phyloP scores from a whole-genome alignment of 345 rosid species.

The Balakata baccata region DNA sequence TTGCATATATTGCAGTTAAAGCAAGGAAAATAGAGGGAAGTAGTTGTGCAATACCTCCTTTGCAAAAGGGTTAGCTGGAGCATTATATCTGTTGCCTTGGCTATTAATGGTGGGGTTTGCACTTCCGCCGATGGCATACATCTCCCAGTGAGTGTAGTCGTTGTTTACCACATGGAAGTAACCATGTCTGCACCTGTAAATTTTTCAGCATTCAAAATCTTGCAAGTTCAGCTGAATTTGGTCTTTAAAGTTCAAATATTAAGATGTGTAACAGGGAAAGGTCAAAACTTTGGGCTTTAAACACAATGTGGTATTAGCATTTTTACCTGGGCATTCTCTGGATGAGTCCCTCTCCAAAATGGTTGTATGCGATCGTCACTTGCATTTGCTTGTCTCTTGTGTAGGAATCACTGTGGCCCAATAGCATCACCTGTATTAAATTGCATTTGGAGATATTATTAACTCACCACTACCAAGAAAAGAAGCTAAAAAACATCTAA shows the following conservation, averaged over 20 bases:
- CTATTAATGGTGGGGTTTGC: constrained; percentile 91
- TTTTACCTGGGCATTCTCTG: constrained; percentile 95
- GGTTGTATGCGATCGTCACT: constrained; percentile 94
- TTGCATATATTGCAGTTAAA: not conserved
- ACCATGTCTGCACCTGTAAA: constrained; percentile 85
- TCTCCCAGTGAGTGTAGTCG: constrained; percentile 97
- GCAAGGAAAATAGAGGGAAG: not conserved
- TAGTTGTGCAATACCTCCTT: constrained; percentile 54
- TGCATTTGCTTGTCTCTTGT: constrained; percentile 85
- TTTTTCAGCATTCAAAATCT: constrained; percentile 6
- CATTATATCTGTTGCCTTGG: constrained; percentile 88
- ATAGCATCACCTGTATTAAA: constrained; percentile 64
- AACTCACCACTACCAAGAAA: constrained; percentile 2
- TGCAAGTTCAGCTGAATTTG: constrained; percentile 7
- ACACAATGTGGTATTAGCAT: not conserved
- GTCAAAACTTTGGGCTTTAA: not conserved
- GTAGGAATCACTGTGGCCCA: constrained; percentile 89
- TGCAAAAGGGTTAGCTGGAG: constrained; percentile 70
- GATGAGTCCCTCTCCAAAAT: constrained; percentile 84
- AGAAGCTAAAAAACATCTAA: not conserved
- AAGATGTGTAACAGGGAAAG: not conserved
- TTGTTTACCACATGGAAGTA: constrained; percentile 96
- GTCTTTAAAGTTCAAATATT: too few species aligned
- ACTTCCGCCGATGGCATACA: constrained; percentile 98
- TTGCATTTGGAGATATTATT: not conserved